Percentiles rank a stretch among this genome's conserved stretches.
These are phyloP conservation scores for Kwoniella heveanensis DNA, from an alignment of 768 basidiomycete genomes.

Conservation along the genomic window DNA sequence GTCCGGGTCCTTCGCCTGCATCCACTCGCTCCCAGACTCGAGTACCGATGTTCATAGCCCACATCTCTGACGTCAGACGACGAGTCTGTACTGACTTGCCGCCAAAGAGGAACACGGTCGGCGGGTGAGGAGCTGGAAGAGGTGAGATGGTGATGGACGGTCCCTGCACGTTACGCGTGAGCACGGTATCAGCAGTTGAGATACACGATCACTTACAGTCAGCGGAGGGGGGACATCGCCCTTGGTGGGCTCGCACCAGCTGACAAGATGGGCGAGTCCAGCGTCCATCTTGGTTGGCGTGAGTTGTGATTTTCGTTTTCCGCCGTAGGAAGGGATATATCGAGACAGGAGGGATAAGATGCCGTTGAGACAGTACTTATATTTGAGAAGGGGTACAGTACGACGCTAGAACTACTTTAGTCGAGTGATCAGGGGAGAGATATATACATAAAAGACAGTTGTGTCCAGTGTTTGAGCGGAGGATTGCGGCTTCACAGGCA, in stretches of 20 bases:
- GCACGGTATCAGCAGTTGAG: neutral
- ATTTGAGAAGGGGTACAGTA: neutral
- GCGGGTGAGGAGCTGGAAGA: slow-evolving; percentile 33
- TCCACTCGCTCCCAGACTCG: slow-evolving; percentile 76
- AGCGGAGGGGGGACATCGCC: slow-evolving; percentile 52
- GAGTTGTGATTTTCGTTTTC: neutral
- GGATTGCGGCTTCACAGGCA: neutral
- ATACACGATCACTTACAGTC: slow-evolving; percentile 38
- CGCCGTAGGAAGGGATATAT: neutral
- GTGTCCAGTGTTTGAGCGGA: neutral
- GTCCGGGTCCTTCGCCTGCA: slow-evolving; percentile 63
- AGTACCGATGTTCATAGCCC: slow-evolving; percentile 79
- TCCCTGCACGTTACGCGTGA: slow-evolving; percentile 29
- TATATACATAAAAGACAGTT: neutral
- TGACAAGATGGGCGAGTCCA: slow-evolving; percentile 45
- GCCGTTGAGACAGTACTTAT: neutral
- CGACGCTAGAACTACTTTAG: neutral
- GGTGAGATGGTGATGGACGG: slow-evolving; percentile 50
- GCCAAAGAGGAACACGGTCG: slow-evolving; percentile 60
- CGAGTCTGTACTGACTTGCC: slow-evolving; percentile 83
- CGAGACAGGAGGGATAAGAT: neutral
- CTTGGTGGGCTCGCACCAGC: slow-evolving; percentile 46
- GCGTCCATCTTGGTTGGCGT: slow-evolving; percentile 35
- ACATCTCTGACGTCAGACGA: slow-evolving; percentile 86
- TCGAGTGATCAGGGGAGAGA: slow-evolving; percentile 5